phyloP scores from a whole-genome alignment of 148 eudicot species.

The Chenopodium formosanum region DNA sequence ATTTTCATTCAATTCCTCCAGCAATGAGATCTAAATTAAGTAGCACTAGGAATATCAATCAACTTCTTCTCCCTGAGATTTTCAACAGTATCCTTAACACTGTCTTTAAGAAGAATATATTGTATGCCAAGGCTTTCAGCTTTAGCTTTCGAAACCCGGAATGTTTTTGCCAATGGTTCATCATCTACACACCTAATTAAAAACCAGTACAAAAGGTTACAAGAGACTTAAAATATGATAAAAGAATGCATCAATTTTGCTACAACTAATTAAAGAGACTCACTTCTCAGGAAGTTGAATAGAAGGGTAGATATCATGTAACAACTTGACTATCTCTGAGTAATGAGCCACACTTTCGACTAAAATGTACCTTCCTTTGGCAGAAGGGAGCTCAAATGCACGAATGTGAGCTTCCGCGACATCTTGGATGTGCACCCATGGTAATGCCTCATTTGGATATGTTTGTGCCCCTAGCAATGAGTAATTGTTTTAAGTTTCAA shows the following conservation, averaged over 20 bases:
- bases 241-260: too few relatives aligned
- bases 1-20: too few relatives aligned
- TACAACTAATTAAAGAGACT: conserved; percentile 2
- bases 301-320: conserved; percentile 43
- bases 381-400: conserved; percentile 56
- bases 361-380: conserved; percentile 58
- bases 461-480: conserved; percentile 30
- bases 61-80: conserved; percentile 32
- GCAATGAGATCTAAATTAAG: background rate
- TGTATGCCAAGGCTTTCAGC: conserved; percentile 30
- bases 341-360: conserved; percentile 29
- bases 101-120: conserved; percentile 23
- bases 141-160: conserved; percentile 25
- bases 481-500: background rate
- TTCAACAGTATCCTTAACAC: conserved; percentile 35
- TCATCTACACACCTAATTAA: conserved; percentile 32
- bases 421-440: conserved; percentile 56
- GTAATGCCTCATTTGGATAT: conserved; percentile 15
- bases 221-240: too few relatives aligned
- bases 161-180: conserved; percentile 9
- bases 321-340: conserved; percentile 30
- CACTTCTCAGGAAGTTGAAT: conserved; percentile 38
- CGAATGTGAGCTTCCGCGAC: conserved; percentile 49
- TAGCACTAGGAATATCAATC: background rate
- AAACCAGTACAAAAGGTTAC: background rate